Evolutionary conservation across 1,284 basidiomycete genomes (phyloP).

Genomic region (Apiotrichum porosum): DNA sequence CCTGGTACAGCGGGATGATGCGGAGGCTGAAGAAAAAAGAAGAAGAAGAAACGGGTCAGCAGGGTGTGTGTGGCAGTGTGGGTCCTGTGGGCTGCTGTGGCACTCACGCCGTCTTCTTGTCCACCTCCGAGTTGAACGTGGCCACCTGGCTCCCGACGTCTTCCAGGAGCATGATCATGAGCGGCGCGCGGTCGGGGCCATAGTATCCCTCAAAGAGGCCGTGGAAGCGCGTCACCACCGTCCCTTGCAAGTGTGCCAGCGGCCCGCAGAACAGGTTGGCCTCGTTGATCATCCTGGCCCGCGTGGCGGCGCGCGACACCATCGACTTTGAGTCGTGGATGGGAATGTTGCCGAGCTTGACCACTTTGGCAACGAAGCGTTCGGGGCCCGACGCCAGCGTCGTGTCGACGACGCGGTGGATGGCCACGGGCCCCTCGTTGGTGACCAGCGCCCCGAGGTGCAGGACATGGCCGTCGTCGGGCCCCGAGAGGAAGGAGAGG

Average conservation of each 20-base stretch:
- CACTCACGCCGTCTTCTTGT: neutral
- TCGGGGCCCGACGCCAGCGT: neutral
- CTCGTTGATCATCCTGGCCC: neutral
- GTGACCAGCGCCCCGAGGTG: neutral
- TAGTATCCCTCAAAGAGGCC: constrained; percentile 3
- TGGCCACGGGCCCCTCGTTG: neutral
- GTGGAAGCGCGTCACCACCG: constrained; percentile 1
- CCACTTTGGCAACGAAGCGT: neutral
- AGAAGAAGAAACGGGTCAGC: neutral
- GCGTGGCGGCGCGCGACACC: neutral
- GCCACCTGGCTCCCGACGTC: constrained; percentile 2
- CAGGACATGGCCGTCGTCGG: neutral
- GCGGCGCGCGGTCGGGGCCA: neutral
- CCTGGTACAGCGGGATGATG: constrained; percentile 1
- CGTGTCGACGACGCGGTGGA: neutral
- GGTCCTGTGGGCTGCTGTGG: too few species aligned
- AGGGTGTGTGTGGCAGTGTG: neutral
- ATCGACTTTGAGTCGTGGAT: neutral
- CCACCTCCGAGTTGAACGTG: neutral
- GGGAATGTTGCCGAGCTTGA: neutral
- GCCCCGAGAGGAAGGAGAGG: neutral
- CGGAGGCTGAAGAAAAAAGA: neutral
- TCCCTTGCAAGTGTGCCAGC: constrained; percentile 1
- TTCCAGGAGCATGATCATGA: constrained; percentile 6
- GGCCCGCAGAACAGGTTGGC: constrained; percentile 3